A percentile compares a stretch with the other conserved stretches of the same genome.
Evolutionary conservation across 371 early-diverging fungal genomes (phyloP).

Genomic region (Mucor piriformis): DNA sequence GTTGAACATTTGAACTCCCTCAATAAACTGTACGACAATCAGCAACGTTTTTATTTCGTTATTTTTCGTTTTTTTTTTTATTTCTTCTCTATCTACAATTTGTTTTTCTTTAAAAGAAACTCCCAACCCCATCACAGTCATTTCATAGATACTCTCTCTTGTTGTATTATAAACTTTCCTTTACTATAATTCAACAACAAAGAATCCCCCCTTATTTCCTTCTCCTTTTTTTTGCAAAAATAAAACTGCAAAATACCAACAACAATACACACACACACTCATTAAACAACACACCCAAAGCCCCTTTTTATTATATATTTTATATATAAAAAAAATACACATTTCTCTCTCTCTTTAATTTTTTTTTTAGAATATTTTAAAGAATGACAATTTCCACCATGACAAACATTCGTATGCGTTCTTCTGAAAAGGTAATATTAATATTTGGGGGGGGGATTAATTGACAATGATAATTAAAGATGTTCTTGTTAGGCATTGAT

Average conservation of each 20-base stretch:
- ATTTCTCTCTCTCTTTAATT: neutral
- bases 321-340: too few relatives aligned
- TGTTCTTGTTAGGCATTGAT: conserved; percentile 20
- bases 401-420: conserved; percentile 16
- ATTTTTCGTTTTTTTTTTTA: neutral
- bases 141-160: neutral
- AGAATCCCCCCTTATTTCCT: neutral
- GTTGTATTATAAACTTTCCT: conserved; percentile 3
- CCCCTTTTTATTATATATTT: neutral
- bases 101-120: neutral
- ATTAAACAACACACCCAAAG: neutral
- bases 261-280: neutral
- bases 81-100: neutral
- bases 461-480: neutral
- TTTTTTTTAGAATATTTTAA: neutral
- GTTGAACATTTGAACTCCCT: conserved; percentile 1
- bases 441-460: conserved; percentile 3
- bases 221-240: neutral
- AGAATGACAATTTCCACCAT: conserved; percentile 28
- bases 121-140: neutral
- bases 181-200: neutral
- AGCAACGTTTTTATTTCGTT: neutral
- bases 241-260: neutral
- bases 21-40: neutral
- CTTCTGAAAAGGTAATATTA: conserved; percentile 21